Percentiles rank a stretch among this genome's conserved stretches.
These are phyloP conservation scores for Podospora pseudopauciseta DNA, from an alignment of 495 filamentous ascomycete genomes.

Conservation along the genomic window DNA sequence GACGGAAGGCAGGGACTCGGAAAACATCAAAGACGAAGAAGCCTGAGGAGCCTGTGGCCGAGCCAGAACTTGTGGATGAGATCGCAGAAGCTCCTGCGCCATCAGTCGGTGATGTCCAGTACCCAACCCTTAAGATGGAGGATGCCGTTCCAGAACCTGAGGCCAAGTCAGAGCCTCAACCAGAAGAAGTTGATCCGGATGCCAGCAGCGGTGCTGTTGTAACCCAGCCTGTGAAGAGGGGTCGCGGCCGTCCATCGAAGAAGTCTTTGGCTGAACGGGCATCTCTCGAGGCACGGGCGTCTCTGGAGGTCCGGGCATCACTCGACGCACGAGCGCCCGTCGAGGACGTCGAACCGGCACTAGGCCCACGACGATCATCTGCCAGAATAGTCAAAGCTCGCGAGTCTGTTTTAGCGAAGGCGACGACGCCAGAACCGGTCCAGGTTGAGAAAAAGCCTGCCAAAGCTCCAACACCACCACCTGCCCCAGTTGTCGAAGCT, in stretches of 20 bases:
- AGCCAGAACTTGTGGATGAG: conserved; percentile 23
- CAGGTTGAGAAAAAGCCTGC: conserved; percentile 21
- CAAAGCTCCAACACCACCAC: conserved; percentile 1
- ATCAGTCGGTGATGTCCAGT: conserved; percentile 19
- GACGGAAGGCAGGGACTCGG: conserved; percentile 42
- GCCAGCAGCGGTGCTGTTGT: conserved; percentile 43
- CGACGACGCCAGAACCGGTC: conserved; percentile 6
- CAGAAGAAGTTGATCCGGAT: conserved; percentile 37
- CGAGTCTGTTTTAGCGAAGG: conserved; percentile 18
- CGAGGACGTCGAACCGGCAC: conserved; percentile 12
- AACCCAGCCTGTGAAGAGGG: conserved; percentile 35
- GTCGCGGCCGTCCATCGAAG: conserved; percentile 32
- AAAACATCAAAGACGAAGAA: conserved; percentile 47
- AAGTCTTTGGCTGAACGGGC: conserved; percentile 23
- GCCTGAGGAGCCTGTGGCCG: conserved; percentile 29
- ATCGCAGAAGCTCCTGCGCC: conserved; percentile 21
- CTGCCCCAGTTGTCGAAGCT: conserved; percentile 8
- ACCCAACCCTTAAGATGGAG: conserved; percentile 13
- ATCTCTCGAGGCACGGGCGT: conserved; percentile 10
- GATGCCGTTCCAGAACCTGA: conserved; percentile 31
- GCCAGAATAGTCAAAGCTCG: background rate
- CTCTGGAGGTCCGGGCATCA: conserved; percentile 18
- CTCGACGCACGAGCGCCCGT: background rate
- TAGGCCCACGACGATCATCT: conserved; percentile 1
- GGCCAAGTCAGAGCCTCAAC: conserved; percentile 29